These are phyloP conservation scores for Curvularia lunata DNA, from an alignment of 2,329 filamentous ascomycete genomes.

Conservation along the genomic window DNA sequence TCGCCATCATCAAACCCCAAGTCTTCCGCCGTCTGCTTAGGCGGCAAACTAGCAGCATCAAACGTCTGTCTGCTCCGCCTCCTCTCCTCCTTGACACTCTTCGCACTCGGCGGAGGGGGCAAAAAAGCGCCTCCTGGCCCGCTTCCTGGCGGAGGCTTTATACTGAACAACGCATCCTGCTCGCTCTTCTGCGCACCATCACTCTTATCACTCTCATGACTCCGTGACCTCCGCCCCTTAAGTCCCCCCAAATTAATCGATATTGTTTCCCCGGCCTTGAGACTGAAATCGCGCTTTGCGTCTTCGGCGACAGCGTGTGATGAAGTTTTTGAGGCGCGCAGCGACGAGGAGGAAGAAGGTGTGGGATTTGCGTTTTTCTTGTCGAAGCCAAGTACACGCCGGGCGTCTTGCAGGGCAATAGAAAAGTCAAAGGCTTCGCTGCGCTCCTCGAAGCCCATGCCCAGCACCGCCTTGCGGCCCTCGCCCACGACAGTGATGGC, in stretches of 20 bases:
- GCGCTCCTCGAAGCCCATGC: conserved; percentile 86
- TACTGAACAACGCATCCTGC: conserved; percentile 67
- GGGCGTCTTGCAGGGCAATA: conserved; percentile 78
- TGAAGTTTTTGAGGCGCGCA: conserved; percentile 2
- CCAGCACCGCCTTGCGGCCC: conserved; percentile 77
- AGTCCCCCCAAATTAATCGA: conserved; percentile 74
- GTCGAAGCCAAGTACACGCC: conserved; percentile 71
- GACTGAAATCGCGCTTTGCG: conserved; percentile 74
- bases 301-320: conserved; percentile 52
- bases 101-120: conserved; percentile 70
- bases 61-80: conserved; percentile 58
- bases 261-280: conserved; percentile 91
- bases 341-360: conserved; percentile 18
- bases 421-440: conserved; percentile 86
- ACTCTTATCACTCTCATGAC: conserved; percentile 49
- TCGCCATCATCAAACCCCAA: conserved; percentile 86
- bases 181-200: conserved; percentile 42
- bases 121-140: conserved; percentile 54
- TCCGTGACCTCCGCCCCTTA: conserved; percentile 55
- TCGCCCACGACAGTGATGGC: conserved; percentile 80
- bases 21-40: conserved; percentile 58
- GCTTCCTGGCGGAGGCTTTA: conserved; percentile 70
- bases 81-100: conserved; percentile 67
- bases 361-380: conserved; percentile 23
- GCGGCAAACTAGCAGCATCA: conserved; percentile 24